phyloP scores from a whole-genome alignment of 2,329 filamentous ascomycete genomes.

The Geosmithia morbida region DNA sequence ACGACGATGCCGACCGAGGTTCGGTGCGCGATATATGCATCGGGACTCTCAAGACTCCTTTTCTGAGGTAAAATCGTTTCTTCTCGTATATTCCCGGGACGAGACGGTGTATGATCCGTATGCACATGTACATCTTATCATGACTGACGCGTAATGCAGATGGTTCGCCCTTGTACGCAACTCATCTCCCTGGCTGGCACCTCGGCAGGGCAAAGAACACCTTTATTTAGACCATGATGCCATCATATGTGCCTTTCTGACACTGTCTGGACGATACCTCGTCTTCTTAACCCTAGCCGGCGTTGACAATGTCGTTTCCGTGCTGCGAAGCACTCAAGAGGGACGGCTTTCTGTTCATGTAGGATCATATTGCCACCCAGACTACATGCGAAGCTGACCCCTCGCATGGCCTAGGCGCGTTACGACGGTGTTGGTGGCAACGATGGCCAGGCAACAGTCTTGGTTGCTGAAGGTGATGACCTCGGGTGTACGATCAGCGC shows the following conservation, averaged over 20 bases:
- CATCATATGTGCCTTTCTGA: slow-evolving; percentile 65
- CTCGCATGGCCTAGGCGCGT: slow-evolving; percentile 24
- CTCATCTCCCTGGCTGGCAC: slow-evolving; percentile 75
- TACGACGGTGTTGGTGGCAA: slow-evolving; percentile 47
- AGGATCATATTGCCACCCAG: neutral
- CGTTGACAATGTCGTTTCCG: slow-evolving; percentile 51
- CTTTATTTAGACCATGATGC: slow-evolving; percentile 66
- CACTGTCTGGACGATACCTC: slow-evolving; percentile 55
- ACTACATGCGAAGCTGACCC: slow-evolving; percentile 1
- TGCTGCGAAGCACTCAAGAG: slow-evolving; percentile 49
- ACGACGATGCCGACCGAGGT: slow-evolving; percentile 28
- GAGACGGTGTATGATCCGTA: neutral
- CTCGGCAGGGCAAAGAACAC: slow-evolving; percentile 59
- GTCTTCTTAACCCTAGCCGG: slow-evolving; percentile 70
- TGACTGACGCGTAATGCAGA: slow-evolving; percentile 18
- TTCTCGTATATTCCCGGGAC: neutral
- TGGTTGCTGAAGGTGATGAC: slow-evolving; percentile 56
- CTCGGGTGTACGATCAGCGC: slow-evolving; percentile 68
- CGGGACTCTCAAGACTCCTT: slow-evolving; percentile 45
- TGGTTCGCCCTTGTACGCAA: slow-evolving; percentile 75
- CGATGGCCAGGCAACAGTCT: slow-evolving; percentile 38
- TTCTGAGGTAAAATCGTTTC: slow-evolving; percentile 29
- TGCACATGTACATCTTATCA: neutral
- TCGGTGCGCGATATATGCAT: slow-evolving; percentile 45
- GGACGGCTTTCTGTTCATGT: slow-evolving; percentile 56